Percentiles rank a stretch among this genome's conserved stretches.
Evolutionary conservation across 2,329 filamentous ascomycete species (phyloP).

Genomic region (Aspergillus novofumigatus): DNA sequence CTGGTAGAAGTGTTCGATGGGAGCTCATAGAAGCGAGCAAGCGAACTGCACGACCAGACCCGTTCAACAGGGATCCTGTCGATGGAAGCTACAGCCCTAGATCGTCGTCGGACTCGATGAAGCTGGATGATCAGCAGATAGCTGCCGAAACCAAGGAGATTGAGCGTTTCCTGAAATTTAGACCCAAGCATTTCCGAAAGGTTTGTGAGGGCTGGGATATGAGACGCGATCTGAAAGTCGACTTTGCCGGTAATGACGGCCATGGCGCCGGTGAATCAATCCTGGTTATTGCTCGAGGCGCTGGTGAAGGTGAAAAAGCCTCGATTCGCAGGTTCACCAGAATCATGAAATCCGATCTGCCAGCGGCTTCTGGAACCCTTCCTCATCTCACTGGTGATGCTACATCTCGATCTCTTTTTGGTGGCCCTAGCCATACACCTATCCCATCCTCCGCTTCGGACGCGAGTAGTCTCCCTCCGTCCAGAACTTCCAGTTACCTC

Average conservation of each 20-base stretch:
- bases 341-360: constrained; percentile 37
- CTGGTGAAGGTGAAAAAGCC: constrained; percentile 55
- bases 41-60: constrained; percentile 66
- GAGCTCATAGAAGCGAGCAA: constrained; percentile 73
- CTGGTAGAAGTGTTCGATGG: constrained; percentile 77
- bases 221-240: constrained; percentile 76
- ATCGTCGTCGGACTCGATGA: constrained; percentile 70
- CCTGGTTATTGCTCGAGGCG: constrained; percentile 68
- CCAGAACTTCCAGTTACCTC: constrained; percentile 28
- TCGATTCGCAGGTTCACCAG: constrained; percentile 57
- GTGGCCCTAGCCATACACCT: constrained; percentile 34
- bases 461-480: constrained; percentile 24
- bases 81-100: constrained; percentile 76
- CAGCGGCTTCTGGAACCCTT: constrained; percentile 8
- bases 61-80: constrained; percentile 63
- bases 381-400: constrained; percentile 11
- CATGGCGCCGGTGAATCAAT: constrained; percentile 71
- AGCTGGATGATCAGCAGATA: constrained; percentile 66
- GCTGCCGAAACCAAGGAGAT: constrained; percentile 76
- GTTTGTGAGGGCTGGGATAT: constrained; percentile 88
- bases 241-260: constrained; percentile 81
- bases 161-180: constrained; percentile 67
- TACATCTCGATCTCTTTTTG: constrained; percentile 47
- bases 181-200: constrained; percentile 73
- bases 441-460: constrained; percentile 8